These are phyloP conservation scores for Berberis vulgaris DNA, from an alignment of 164 flowering plant genomes.

Conservation along the genomic window DNA sequence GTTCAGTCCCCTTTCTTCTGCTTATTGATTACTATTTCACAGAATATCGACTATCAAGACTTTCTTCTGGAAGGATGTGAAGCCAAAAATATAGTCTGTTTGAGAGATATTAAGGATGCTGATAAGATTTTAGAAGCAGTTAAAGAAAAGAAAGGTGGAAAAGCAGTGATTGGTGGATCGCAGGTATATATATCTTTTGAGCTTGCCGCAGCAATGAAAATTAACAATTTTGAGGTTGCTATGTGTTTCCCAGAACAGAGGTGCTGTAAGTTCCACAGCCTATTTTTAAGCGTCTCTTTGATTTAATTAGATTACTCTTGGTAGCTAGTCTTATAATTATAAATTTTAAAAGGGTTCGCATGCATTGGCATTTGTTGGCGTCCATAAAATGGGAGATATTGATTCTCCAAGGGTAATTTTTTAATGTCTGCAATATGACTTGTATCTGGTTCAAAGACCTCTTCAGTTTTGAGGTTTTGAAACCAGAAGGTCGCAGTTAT, in stretches of 20 bases:
- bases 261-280: constrained; percentile 79
- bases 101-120: constrained; percentile 97
- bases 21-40: too few relatives aligned
- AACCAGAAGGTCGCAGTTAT: too few relatives aligned
- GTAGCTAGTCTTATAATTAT: too few relatives aligned
- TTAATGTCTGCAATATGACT: background rate
- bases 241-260: constrained; percentile 99
- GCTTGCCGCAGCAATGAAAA: constrained; percentile 70
- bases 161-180: constrained; percentile 93
- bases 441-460: too few relatives aligned
- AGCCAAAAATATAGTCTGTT: constrained; percentile 79
- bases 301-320: too few relatives aligned
- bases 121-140: constrained; percentile 74
- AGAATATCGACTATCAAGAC: too few relatives aligned
- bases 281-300: background rate
- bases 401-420: too few relatives aligned
- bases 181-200: constrained; percentile 95
- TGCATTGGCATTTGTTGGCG: too few relatives aligned
- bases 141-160: constrained; percentile 71
- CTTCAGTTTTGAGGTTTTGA: too few relatives aligned
- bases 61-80: constrained; percentile 56
- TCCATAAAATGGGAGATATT: too few relatives aligned
- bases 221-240: constrained; percentile 64
- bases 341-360: too few relatives aligned
- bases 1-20: too few relatives aligned